Conservation (phyloP, 345 rosid species). For the Aurinia saxatilis region DNA sequence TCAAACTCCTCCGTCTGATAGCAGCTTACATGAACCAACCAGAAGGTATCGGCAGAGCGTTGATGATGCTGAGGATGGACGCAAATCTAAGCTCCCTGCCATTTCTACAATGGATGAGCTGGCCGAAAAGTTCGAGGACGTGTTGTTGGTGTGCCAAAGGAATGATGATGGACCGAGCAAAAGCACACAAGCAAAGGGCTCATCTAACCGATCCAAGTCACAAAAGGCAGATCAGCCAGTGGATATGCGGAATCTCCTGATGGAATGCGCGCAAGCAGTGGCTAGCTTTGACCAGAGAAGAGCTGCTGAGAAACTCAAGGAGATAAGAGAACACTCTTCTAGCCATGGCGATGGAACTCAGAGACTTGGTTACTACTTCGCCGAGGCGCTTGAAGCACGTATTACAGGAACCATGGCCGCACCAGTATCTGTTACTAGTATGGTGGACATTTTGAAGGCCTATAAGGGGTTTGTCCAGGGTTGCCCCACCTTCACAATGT, state of each 20-base stretch:
- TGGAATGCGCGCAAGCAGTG: conserved; percentile 65
- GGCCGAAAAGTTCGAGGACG: conserved; percentile 53
- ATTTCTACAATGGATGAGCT: conserved; percentile 22
- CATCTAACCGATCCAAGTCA: conserved; percentile 2
- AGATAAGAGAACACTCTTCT: conserved; percentile 54
- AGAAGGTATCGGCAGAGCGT: conserved; percentile 40
- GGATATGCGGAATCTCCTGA: conserved; percentile 50
- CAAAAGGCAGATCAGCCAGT: conserved; percentile 31
- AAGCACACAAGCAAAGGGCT: conserved; percentile 31
- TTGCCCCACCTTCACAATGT: conserved; percentile 46
- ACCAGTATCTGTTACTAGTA: conserved; percentile 29
- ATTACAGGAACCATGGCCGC: conserved; percentile 23
- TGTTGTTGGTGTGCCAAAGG: conserved; percentile 25
- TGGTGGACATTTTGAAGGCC: conserved; percentile 43
- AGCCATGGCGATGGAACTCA: conserved; percentile 53
- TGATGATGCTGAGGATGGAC: conserved; percentile 38
- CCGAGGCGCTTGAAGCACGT: conserved; percentile 63
- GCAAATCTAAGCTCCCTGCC: conserved; percentile 47
- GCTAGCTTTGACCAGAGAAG: conserved; percentile 44
- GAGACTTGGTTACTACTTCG: conserved; percentile 60
- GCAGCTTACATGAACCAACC: conserved; percentile 10
- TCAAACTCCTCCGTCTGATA: conserved; percentile 45
- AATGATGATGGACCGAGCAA: not conserved
- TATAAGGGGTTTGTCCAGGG: conserved; percentile 32
- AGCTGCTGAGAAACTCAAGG: conserved; percentile 54